A percentile compares a stretch with the other conserved stretches of the same genome.
Evolutionary conservation across 176 grass and related monocot species (phyloP).

Genomic region (Carex littledalei): DNA sequence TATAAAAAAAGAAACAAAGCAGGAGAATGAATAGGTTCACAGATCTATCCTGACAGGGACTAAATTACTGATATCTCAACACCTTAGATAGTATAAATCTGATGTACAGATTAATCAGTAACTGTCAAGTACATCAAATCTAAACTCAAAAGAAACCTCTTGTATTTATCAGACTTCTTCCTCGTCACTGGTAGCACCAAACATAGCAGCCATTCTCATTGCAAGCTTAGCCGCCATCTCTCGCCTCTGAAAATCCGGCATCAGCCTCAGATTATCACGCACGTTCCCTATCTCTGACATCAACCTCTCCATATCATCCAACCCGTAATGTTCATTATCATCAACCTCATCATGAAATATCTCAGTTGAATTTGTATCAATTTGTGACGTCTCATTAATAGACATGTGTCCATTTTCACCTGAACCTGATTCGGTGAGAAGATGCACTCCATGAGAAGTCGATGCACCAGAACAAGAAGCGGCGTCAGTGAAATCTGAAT

Average conservation of each 20-base stretch:
- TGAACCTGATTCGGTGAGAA: constrained; percentile 17
- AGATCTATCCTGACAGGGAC: not conserved
- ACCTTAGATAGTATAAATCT: not conserved
- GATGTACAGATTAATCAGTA: not conserved
- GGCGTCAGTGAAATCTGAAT: constrained; percentile 24
- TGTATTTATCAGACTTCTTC: constrained; percentile 34
- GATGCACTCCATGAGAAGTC: constrained; percentile 9
- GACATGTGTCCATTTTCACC: constrained; percentile 7
- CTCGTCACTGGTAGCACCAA: constrained; percentile 56
- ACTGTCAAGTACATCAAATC: not conserved
- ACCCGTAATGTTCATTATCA: constrained; percentile 61
- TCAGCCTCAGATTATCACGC: constrained; percentile 72
- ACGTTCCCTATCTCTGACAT: constrained; percentile 88
- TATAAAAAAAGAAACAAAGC: not conserved
- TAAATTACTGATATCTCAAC: constrained; percentile 6
- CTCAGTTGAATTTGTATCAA: constrained; percentile 3
- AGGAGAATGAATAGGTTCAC: not conserved
- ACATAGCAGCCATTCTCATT: constrained; percentile 90
- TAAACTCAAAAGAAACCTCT: not conserved
- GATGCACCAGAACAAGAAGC: constrained; percentile 1
- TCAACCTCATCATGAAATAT: constrained; percentile 24
- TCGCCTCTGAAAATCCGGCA: constrained; percentile 88
- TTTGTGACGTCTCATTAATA: not conserved
- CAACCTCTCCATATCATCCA: constrained; percentile 72
- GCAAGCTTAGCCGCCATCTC: constrained; percentile 83